Evolutionary conservation across 495 filamentous ascomycete genomes (phyloP).

Genomic region (Penicillium herquei): DNA sequence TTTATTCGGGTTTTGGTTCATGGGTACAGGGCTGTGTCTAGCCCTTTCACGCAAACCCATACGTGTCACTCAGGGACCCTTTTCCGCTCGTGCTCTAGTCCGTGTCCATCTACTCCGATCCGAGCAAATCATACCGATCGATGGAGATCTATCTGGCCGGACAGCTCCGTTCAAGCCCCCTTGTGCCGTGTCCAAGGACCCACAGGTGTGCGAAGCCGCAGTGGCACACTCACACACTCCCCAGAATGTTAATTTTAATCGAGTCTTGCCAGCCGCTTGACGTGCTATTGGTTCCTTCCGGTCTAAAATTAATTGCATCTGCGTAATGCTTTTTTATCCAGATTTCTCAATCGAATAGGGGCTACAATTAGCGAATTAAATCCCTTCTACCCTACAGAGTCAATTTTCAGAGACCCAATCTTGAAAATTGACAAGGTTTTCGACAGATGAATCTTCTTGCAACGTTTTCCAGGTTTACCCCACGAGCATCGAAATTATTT

Average conservation of each 20-base stretch:
- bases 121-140: constrained; percentile 2
- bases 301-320: not conserved
- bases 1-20: no score
- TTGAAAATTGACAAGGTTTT: not conserved
- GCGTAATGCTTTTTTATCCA: not conserved
- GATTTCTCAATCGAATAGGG: not conserved
- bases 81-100: not conserved
- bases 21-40: no score
- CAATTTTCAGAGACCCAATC: no score
- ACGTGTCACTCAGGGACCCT: not conserved
- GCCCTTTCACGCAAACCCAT: no score
- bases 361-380: not conserved
- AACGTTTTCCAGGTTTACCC: not conserved
- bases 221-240: no score
- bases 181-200: not conserved
- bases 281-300: not conserved
- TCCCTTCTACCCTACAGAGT: no score
- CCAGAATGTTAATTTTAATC: not conserved
- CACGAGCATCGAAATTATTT: not conserved
- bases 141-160: constrained; percentile 2
- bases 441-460: not conserved
- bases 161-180: not conserved
- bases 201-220: not conserved
- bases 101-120: not conserved
- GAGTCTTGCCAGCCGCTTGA: not conserved